Evolutionary conservation across 164 flowering plant species (phyloP), one percentile per base, ranked within the genome.

Genomic region (Macadamia integrifolia): DNA sequence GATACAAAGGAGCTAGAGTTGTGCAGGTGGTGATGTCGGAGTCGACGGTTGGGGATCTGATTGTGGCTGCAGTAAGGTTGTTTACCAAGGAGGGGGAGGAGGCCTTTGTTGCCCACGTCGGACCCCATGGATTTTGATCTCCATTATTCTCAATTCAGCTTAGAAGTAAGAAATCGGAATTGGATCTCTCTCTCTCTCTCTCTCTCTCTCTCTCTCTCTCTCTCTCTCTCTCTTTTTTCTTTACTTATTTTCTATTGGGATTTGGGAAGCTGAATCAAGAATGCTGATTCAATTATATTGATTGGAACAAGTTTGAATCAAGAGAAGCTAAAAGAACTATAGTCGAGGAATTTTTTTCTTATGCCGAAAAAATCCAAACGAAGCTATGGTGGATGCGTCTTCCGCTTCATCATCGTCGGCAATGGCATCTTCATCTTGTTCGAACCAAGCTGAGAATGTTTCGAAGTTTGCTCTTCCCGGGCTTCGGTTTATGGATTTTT

Each of bases 61-160:
- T 89, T 6, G 76, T 71, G 3, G 86, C 85, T 60, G 88, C 85
- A 6, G 60, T 90, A 0, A 67, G 82, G 63, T 88, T 79, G 76
- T 92, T 90, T 69, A 57, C 17, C 28, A 88, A 86, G 74, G 99
- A 94, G 69, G 88, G 83, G 3, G 23, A 80, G 99, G 32, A 85
- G 94, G 40, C 97, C 96, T 23, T 68, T 84, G 17, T 65, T 90
- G 30, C 75, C 80, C 8, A 58, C 83, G 3, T 32, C 70, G 28
- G 86, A 85, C 9, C 68, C 92, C 1, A 55, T 78, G 4, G 73
- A 68, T 0, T 90, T 86, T 74, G 88, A 80, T 64, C 95, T 94
- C 69, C 98, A 94, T 75, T 91, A 94, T 56, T 91, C 98, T 7
- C 93, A 89, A 72, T 94, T 94, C 71, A 88, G 92, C 78, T 75